A percentile compares a stretch with the other conserved stretches of the same genome.
These are phyloP conservation scores for Talaromyces trachyspermus DNA, from an alignment of 495 filamentous ascomycete genomes.

Conservation along the genomic window DNA sequence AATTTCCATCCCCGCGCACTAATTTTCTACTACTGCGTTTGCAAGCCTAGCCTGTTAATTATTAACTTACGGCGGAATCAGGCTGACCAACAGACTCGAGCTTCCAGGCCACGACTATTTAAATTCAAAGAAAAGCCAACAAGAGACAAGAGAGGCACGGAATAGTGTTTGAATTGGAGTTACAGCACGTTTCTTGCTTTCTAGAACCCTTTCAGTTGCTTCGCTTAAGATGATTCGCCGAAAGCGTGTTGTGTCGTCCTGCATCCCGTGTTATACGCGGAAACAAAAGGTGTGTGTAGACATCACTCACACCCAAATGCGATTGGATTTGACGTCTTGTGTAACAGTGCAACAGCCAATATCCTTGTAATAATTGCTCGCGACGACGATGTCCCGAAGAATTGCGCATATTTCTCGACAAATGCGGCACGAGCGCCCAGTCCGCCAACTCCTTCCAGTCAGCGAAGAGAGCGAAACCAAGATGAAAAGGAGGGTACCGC, in stretches of 20 bases:
- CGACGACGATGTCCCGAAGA: neutral
- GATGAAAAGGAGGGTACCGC: too few relatives aligned
- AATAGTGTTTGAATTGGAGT: too few relatives aligned
- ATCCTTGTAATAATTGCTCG: neutral
- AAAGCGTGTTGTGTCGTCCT: neutral
- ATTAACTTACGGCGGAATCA: too few relatives aligned
- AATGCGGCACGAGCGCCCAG: neutral
- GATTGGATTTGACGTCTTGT: neutral
- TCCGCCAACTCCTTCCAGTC: neutral
- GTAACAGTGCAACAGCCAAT: neutral
- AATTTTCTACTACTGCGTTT: too few relatives aligned
- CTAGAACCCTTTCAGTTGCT: too few relatives aligned
- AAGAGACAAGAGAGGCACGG: neutral
- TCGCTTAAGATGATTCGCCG: neutral
- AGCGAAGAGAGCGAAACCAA: neutral
- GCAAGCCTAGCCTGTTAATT: too few relatives aligned
- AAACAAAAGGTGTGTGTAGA: conserved; percentile 2
- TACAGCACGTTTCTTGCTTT: too few relatives aligned
- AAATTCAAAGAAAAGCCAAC: neutral
- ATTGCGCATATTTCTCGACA: neutral
- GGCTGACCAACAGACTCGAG: neutral
- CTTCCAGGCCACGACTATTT: neutral
- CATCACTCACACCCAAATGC: neutral
- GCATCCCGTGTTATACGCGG: neutral
- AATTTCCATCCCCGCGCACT: too few relatives aligned